phyloP scores from a whole-genome alignment of 192 early-diverging fungal genomes.

The Backusella luteola region DNA sequence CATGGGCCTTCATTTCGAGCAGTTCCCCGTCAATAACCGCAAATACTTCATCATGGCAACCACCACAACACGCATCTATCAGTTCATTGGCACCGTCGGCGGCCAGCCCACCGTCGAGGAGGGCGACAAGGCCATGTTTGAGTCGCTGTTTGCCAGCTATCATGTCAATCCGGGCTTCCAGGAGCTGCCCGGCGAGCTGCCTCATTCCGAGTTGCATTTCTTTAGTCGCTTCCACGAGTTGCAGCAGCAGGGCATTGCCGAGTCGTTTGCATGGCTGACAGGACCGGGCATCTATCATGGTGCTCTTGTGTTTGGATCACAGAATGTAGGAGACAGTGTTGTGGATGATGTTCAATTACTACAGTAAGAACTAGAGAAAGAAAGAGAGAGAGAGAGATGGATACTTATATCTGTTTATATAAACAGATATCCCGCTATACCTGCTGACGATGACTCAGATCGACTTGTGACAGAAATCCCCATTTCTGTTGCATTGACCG shows the following conservation, averaged over 20 bases:
- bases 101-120: neutral
- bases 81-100: constrained; percentile 74
- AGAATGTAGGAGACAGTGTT: constrained; percentile 74
- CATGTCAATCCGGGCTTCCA: constrained; percentile 65
- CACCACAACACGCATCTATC: constrained; percentile 88
- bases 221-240: constrained; percentile 68
- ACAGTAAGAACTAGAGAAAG: constrained; percentile 52
- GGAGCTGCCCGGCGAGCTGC: constrained; percentile 55
- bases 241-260: constrained; percentile 62
- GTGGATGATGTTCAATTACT: constrained; percentile 79
- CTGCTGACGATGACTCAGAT: constrained; percentile 35
- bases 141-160: constrained; percentile 68
- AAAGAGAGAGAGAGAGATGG: neutral
- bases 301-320: constrained; percentile 72
- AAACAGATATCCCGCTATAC: constrained; percentile 50
- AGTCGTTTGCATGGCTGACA: constrained; percentile 91
- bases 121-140: constrained; percentile 71
- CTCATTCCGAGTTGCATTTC: constrained; percentile 62
- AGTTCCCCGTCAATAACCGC: constrained; percentile 69
- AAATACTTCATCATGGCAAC: constrained; percentile 81
- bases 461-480: constrained; percentile 54
- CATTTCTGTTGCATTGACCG: constrained; percentile 76
- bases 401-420: too few relatives aligned
- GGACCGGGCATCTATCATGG: constrained; percentile 88
- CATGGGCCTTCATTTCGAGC: constrained; percentile 77